phyloP scores from a whole-genome alignment of 768 basidiomycete genomes.

The Xerocomus brunneocitrinus region DNA sequence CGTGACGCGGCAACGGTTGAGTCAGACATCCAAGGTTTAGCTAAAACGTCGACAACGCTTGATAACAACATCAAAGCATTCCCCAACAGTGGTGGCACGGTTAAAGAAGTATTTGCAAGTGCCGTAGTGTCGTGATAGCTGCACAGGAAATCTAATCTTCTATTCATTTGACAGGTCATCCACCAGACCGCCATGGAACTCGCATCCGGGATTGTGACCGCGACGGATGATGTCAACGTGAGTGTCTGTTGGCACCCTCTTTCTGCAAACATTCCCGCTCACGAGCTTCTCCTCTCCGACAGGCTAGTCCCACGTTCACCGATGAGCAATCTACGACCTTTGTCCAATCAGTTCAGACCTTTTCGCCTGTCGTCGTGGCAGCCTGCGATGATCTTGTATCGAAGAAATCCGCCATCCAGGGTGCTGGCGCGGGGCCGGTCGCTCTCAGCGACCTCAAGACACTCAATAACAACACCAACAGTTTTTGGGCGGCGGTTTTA shows the following conservation, averaged over 20 bases:
- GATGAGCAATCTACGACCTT: neutral
- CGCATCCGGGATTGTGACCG: fast-evolving
- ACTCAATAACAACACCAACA: neutral
- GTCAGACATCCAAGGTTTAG: neutral
- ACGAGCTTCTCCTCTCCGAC: neutral
- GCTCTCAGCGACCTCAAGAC: neutral
- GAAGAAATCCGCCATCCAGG: neutral
- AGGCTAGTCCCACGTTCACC: neutral
- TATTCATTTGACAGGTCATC: neutral
- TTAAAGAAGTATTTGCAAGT: neutral
- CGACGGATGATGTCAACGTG: neutral
- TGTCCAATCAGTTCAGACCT: fast-evolving
- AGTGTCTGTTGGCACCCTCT: neutral
- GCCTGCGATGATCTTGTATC: neutral
- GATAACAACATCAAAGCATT: neutral
- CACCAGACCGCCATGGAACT: fast-evolving
- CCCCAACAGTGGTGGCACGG: neutral
- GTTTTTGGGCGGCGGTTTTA: neutral
- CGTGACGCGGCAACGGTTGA: neutral
- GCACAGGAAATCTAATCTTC: neutral
- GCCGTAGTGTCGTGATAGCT: too few species aligned
- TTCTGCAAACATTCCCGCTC: neutral
- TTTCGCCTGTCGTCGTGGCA: neutral
- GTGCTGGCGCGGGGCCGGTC: fast-evolving
- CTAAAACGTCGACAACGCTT: fast-evolving